phyloP scores from a whole-genome alignment of 768 basidiomycete genomes.

The Mycena galopus region DNA sequence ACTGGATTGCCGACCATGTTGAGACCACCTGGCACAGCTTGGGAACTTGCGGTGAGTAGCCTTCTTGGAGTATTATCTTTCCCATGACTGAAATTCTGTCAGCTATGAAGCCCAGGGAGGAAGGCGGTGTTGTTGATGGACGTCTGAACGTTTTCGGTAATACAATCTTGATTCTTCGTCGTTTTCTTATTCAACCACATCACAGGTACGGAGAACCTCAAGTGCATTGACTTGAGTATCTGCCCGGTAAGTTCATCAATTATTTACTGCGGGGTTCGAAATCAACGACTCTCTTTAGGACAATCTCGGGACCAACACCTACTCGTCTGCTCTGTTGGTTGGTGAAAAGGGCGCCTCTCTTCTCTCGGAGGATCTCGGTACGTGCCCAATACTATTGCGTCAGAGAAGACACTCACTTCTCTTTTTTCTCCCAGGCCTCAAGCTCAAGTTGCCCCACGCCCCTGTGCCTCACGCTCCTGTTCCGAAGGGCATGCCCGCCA shows the following conservation, averaged over 20 bases:
- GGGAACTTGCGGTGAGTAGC: slow-evolving; percentile 59
- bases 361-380: slow-evolving; percentile 74
- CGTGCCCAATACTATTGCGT: slow-evolving; percentile 20
- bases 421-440: slow-evolving; percentile 59
- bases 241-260: slow-evolving; percentile 65
- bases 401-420: neutral
- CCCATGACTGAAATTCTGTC: neutral
- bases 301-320: slow-evolving; percentile 80
- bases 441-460: slow-evolving; percentile 73
- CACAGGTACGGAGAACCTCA: slow-evolving; percentile 71
- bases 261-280: too few relatives aligned
- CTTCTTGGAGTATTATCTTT: neutral
- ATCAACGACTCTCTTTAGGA: slow-evolving; percentile 54
- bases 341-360: slow-evolving; percentile 78
- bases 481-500: slow-evolving; percentile 64
- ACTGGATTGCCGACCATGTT: slow-evolving; percentile 71
- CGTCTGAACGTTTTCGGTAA: slow-evolving; percentile 71
- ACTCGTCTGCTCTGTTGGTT: slow-evolving; percentile 76
- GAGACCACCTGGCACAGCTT: slow-evolving; percentile 86
- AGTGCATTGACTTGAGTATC: slow-evolving; percentile 77
- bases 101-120: slow-evolving; percentile 77
- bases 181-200: neutral
- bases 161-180: neutral
- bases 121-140: slow-evolving; percentile 76
- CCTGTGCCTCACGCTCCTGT: slow-evolving; percentile 78